A percentile compares a stretch with the other conserved stretches of the same genome.
These are phyloP conservation scores for Lachnellula subtilissima DNA, from an alignment of 2,329 filamentous ascomycete species.

Conservation along the genomic window DNA sequence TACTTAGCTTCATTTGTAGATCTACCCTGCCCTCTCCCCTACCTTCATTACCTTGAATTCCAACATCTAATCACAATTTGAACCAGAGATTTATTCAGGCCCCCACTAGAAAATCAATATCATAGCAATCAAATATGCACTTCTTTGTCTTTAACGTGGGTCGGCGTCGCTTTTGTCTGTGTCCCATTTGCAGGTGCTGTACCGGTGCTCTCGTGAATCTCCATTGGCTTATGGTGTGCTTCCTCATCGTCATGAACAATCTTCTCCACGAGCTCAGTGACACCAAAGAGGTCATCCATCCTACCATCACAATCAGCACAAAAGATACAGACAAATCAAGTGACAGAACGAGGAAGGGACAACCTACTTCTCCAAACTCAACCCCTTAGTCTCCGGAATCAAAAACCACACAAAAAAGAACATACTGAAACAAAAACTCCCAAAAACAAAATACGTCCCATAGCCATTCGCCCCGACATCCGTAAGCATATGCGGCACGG, in stretches of 20 bases:
- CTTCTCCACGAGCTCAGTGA: slow-evolving; percentile 43
- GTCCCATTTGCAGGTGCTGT: neutral
- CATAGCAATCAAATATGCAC: neutral
- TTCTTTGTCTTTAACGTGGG: slow-evolving; percentile 6
- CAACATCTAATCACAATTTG: no score
- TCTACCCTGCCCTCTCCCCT: no score
- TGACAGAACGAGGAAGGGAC: neutral
- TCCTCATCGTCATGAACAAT: slow-evolving; percentile 20
- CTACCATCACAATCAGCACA: slow-evolving; percentile 1
- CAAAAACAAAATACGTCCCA: slow-evolving; percentile 66
- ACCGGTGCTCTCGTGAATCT: slow-evolving; percentile 16
- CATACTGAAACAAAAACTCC: slow-evolving; percentile 61
- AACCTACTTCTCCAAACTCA: slow-evolving; percentile 48
- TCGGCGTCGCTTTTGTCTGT: neutral
- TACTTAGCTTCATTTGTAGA: neutral
- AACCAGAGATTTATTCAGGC: neutral
- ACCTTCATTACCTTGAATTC: no score
- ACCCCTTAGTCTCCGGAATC: slow-evolving; percentile 64
- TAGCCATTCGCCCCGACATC: slow-evolving; percentile 41
- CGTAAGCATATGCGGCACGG: slow-evolving; percentile 63
- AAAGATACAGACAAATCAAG: neutral
- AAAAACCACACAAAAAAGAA: slow-evolving; percentile 33
- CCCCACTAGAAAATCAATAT: no score
- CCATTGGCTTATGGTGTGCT: slow-evolving; percentile 2
- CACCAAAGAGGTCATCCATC: slow-evolving; percentile 63